Conservation (phyloP, 2,329 filamentous ascomycete genomes). For the Fusarium bactridioides region DNA sequence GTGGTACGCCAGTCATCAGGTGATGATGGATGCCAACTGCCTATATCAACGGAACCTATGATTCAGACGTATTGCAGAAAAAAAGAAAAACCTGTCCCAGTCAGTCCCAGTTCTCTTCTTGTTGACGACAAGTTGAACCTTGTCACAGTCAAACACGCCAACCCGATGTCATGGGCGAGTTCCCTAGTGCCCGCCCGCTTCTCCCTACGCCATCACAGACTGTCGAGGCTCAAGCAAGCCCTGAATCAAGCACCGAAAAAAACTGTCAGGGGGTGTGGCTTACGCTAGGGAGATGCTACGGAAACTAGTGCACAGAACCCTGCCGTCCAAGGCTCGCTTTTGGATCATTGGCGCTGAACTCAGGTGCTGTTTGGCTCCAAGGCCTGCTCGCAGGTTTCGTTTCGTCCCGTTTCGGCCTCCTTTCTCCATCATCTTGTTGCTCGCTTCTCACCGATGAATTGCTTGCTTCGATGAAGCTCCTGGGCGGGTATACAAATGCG, state of each 20-base stretch:
- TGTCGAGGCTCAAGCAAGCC: neutral
- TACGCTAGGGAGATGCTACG: slow-evolving; percentile 29
- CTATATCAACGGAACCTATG: neutral
- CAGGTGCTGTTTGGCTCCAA: slow-evolving; percentile 31
- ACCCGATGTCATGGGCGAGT: slow-evolving; percentile 36
- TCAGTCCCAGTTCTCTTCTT: neutral
- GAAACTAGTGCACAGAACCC: slow-evolving; percentile 13
- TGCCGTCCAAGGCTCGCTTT: slow-evolving; percentile 9
- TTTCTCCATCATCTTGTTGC: slow-evolving; percentile 28
- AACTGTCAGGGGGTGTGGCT: slow-evolving; percentile 2
- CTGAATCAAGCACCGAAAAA: neutral
- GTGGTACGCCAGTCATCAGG: neutral
- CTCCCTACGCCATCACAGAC: slow-evolving; percentile 21
- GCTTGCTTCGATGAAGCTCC: slow-evolving; percentile 5
- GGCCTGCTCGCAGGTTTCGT: slow-evolving; percentile 24
- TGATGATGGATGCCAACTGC: neutral
- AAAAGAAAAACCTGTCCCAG: neutral
- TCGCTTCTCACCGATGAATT: slow-evolving; percentile 30
- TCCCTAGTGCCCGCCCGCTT: slow-evolving; percentile 40
- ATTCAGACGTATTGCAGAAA: neutral
- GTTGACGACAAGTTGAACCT: neutral
- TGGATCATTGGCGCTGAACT: slow-evolving; percentile 23
- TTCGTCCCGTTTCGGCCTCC: slow-evolving; percentile 34
- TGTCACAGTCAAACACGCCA: neutral
- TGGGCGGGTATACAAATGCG: slow-evolving; percentile 9